Percentiles rank a stretch among this genome's conserved stretches.
Evolutionary conservation across 441 rosid species (phyloP).

Genomic region (Bruguiera hainesii): DNA sequence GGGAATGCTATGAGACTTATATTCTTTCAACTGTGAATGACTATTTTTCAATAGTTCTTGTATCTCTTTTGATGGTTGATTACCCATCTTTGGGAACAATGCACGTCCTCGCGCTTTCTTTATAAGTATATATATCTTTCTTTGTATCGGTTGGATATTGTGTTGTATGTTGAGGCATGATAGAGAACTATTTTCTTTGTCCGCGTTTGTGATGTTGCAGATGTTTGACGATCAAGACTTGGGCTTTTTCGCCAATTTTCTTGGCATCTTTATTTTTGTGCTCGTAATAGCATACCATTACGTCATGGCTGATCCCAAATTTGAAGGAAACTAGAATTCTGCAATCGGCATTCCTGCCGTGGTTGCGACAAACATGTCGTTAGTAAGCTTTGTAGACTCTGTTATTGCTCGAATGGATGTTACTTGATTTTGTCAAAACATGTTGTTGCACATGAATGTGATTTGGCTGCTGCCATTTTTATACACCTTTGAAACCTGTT

Average conservation of each 20-base stretch:
- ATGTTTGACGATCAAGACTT: constrained; percentile 82
- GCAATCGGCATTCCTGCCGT: no score
- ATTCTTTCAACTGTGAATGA: no score
- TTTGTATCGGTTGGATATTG: background rate
- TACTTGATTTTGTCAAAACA: background rate
- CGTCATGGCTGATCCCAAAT: constrained; percentile 83
- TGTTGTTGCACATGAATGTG: background rate
- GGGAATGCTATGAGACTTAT: no score
- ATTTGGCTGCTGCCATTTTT: background rate
- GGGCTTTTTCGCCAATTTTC: constrained; percentile 80
- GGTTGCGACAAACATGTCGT: background rate
- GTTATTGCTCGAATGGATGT: background rate
- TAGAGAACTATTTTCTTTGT: background rate
- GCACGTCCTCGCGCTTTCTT: no score
- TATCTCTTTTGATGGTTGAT: no score
- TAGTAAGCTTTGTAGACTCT: background rate
- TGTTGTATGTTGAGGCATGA: background rate
- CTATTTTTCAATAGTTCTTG: no score
- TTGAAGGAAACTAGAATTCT: constrained; percentile 43
- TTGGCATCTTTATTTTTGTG: constrained; percentile 74
- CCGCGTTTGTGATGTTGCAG: constrained; percentile 32
- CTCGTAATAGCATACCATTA: constrained; percentile 80
- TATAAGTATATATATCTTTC: no score
- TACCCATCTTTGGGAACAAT: no score
- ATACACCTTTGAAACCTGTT: no score